Percentiles rank a stretch among this genome's conserved stretches.
Conservation (phyloP, 495 filamentous ascomycete species). For the Tuber microsphaerosporum region DNA sequence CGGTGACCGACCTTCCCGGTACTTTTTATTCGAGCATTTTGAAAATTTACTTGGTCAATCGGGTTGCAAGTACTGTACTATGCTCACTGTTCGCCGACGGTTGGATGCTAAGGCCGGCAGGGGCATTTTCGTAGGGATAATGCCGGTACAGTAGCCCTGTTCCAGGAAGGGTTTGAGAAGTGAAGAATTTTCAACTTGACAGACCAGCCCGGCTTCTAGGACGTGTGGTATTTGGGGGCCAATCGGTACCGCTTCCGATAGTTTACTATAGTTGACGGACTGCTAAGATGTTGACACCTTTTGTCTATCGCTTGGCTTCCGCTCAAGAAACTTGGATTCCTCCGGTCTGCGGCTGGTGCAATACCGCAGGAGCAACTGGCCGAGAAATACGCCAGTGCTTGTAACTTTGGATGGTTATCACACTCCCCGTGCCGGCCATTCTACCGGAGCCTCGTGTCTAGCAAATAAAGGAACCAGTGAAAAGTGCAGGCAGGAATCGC, state of each 20-base stretch:
- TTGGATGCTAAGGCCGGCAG: not conserved
- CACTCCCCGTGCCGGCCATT: not conserved
- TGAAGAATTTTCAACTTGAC: not conserved
- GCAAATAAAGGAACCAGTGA: not conserved
- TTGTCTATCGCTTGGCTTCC: not conserved
- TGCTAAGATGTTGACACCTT: not conserved
- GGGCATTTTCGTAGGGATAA: not conserved
- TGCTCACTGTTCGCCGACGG: not conserved
- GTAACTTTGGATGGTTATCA: not conserved
- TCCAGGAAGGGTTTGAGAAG: not conserved
- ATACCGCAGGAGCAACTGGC: not conserved
- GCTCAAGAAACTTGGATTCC: not conserved
- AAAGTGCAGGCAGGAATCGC: not conserved
- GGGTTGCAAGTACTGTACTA: not conserved
- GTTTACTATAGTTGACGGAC: not conserved
- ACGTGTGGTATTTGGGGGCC: not conserved
- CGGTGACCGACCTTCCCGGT: not conserved
- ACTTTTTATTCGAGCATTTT: not conserved
- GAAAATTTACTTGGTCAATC: not conserved
- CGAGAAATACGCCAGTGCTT: not conserved
- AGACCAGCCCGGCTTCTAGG: not conserved
- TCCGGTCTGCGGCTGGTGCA: too few species aligned
- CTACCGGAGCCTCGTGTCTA: not conserved
- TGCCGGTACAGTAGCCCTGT: not conserved
- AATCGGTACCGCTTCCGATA: not conserved